phyloP scores from a whole-genome alignment of 805 yeast species.

The Huiozyma sinensis region DNA sequence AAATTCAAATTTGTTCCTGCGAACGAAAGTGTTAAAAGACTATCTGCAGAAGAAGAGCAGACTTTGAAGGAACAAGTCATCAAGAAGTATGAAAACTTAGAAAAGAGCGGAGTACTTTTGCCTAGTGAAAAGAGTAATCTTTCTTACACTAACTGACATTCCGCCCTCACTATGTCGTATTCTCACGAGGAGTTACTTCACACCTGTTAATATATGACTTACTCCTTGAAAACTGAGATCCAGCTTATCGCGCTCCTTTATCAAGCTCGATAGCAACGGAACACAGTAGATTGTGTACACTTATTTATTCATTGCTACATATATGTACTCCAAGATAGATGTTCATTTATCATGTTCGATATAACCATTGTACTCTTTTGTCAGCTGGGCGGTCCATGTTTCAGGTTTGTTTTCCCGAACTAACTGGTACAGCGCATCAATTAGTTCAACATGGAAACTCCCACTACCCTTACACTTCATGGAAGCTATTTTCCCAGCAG shows the following conservation, averaged over 20 bases:
- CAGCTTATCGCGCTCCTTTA: too few species aligned
- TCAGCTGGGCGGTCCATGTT: constrained; percentile 17
- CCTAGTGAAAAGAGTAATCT: constrained; percentile 52
- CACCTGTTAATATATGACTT: too few species aligned
- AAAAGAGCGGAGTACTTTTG: constrained; percentile 32
- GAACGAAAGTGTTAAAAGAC: constrained; percentile 60
- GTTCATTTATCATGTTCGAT: too few species aligned
- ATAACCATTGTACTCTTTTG: background rate
- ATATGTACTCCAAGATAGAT: too few species aligned
- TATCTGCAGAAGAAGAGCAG: constrained; percentile 54
- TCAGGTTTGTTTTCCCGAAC: constrained; percentile 16
- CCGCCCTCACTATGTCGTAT: background rate
- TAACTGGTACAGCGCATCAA: constrained; percentile 23
- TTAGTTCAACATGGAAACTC: constrained; percentile 21
- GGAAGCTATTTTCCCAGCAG: constrained; percentile 50
- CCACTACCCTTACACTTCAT: constrained; percentile 29
- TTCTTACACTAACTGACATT: constrained; percentile 35
- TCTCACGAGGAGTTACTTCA: background rate
- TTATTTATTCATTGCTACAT: too few species aligned
- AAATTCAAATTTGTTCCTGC: constrained; percentile 79
- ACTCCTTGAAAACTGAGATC: too few species aligned
- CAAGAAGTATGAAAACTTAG: constrained; percentile 41
- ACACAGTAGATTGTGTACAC: too few species aligned
- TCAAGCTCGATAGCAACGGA: too few species aligned
- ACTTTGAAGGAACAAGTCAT: constrained; percentile 41